Percentiles rank a stretch among this genome's conserved stretches.
Conservation (phyloP, 2,329 filamentous ascomycete species). For the Penicillium expansum region DNA sequence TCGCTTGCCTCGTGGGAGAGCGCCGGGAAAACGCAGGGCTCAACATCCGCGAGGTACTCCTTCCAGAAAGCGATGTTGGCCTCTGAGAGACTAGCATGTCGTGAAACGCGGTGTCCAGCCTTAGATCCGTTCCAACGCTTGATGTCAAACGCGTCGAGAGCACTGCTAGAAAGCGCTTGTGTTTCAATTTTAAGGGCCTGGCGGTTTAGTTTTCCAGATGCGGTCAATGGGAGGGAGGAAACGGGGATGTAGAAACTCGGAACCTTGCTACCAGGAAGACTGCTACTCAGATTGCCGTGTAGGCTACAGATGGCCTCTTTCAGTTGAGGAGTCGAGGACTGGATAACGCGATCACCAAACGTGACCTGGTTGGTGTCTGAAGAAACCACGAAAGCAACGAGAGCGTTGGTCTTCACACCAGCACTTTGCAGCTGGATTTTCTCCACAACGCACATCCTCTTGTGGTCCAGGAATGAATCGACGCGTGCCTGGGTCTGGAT, state of each 20-base stretch:
- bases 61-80: conserved; percentile 47
- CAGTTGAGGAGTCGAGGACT: conserved; percentile 13
- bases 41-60: conserved; percentile 42
- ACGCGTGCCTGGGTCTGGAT: conserved; percentile 18
- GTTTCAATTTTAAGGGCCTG: conserved; percentile 17
- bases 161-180: conserved; percentile 8
- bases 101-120: conserved; percentile 9
- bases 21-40: conserved; percentile 48
- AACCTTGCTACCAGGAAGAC: conserved; percentile 34
- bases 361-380: background rate
- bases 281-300: conserved; percentile 22
- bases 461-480: conserved; percentile 7
- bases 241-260: conserved; percentile 37
- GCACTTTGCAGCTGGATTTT: conserved; percentile 7
- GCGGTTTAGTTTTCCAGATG: conserved; percentile 35
- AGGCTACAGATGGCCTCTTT: conserved; percentile 15
- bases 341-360: conserved; percentile 7
- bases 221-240: conserved; percentile 31
- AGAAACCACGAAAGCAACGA: conserved; percentile 25
- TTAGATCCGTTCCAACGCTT: conserved; percentile 19
- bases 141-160: conserved; percentile 17
- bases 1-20: conserved; percentile 16
- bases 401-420: background rate
- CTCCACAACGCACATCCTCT: conserved; percentile 24
- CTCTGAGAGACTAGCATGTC: conserved; percentile 20